Conservation (phyloP, 306 rosid genomes). For the Chamaecrista fasciculata region DNA sequence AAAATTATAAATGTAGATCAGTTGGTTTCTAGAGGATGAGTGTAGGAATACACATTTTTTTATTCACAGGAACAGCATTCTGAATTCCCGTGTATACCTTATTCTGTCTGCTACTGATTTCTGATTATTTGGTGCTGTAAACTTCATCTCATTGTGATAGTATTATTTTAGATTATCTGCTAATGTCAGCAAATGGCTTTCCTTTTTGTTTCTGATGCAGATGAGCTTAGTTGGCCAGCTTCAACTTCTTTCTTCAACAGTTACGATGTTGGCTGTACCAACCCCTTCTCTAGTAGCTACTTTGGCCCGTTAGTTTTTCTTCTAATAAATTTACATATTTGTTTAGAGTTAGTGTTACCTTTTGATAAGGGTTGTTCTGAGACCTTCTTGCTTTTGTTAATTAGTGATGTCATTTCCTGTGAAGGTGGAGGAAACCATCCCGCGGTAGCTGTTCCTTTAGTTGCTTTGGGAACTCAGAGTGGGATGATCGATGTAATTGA, state of each 20-base stretch:
- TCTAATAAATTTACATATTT: conserved; percentile 31
- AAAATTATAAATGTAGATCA: conserved; percentile 18
- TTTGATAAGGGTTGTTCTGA: conserved; percentile 13
- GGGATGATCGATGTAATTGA: conserved; percentile 87
- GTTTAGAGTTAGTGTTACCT: conserved; percentile 22
- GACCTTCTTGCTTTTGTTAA: conserved; percentile 25
- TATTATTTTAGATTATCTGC: too few relatives aligned
- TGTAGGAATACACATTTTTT: conserved; percentile 16
- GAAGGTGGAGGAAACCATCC: conserved; percentile 96
- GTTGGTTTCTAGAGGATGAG: conserved; percentile 1
- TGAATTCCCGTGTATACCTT: not conserved
- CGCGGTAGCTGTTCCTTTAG: conserved; percentile 93
- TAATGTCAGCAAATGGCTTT: not conserved
- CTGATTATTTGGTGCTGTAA: conserved; percentile 12
- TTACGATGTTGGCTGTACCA: conserved; percentile 90
- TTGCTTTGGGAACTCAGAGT: conserved; percentile 93
- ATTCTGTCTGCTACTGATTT: conserved; percentile 3
- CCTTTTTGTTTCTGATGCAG: conserved; percentile 52
- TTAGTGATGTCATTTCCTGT: conserved; percentile 27
- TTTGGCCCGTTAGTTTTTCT: conserved; percentile 86
- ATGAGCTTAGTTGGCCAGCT: conserved; percentile 92
- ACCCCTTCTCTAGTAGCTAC: conserved; percentile 90
- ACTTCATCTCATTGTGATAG: conserved; percentile 20
- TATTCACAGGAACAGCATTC: conserved; percentile 3
- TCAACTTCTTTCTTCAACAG: conserved; percentile 96